Evolutionary conservation across 2,329 filamentous ascomycete genomes (phyloP).

Genomic region (Penicillium nordicum): DNA sequence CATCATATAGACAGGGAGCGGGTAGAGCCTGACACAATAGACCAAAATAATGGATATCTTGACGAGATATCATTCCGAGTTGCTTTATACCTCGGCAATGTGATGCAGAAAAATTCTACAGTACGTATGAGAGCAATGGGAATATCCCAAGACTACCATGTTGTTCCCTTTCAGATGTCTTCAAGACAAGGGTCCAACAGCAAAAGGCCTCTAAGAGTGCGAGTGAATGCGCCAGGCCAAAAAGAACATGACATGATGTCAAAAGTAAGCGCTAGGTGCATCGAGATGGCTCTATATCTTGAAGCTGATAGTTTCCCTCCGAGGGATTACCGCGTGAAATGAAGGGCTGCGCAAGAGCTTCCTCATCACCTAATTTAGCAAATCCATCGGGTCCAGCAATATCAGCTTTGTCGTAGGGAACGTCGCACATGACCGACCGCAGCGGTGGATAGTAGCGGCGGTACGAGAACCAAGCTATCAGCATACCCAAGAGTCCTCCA

Average conservation of each 20-base stretch:
- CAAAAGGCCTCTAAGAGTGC: neutral
- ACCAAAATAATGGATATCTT: neutral
- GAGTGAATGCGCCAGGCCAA: neutral
- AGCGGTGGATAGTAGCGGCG: conserved; percentile 59
- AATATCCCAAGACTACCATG: neutral
- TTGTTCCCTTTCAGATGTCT: neutral
- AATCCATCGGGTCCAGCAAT: conserved; percentile 26
- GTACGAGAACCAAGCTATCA: conserved; percentile 57
- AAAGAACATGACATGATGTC: neutral
- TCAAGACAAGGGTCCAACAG: neutral
- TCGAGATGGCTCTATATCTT: conserved; percentile 15
- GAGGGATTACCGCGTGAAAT: conserved; percentile 12
- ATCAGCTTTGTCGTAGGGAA: conserved; percentile 45
- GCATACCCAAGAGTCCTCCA: conserved; percentile 54
- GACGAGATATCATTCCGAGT: neutral
- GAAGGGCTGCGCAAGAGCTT: conserved; percentile 17
- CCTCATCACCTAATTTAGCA: conserved; percentile 35
- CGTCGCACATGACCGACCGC: conserved; percentile 49
- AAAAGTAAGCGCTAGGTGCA: neutral
- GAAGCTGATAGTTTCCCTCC: conserved; percentile 27
- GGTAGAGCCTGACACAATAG: neutral
- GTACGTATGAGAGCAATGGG: neutral
- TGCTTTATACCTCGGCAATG: neutral
- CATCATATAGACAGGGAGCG: neutral
- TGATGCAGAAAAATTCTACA: neutral